phyloP scores from a whole-genome alignment of 2,329 filamentous ascomycete species.

The Ophiostoma novo-ulmi region DNA sequence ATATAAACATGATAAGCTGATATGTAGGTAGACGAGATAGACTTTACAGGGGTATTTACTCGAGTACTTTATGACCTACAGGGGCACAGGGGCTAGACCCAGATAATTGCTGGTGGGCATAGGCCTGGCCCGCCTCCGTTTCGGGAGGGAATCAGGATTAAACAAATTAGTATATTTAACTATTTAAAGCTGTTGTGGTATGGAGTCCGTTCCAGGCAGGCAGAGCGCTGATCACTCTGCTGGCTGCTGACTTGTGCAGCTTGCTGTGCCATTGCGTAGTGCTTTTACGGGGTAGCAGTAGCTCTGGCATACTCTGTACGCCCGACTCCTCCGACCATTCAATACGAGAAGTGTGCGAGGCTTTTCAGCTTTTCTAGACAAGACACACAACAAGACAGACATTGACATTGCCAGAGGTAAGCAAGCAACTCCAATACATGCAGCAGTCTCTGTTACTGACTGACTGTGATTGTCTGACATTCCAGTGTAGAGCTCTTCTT shows the following conservation, averaged over 20 bases:
- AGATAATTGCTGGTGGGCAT: background rate
- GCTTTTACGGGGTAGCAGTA: background rate
- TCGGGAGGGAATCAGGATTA: conserved; percentile 8
- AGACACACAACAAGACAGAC: too few species aligned
- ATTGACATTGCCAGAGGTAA: too few species aligned
- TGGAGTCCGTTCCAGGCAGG: background rate
- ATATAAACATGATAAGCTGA: background rate
- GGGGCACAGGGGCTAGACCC: background rate
- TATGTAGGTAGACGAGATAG: background rate
- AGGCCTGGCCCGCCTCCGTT: conserved; percentile 1
- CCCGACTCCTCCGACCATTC: background rate
- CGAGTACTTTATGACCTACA: too few species aligned
- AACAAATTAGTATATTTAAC: background rate
- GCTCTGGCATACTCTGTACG: background rate
- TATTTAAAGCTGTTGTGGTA: background rate
- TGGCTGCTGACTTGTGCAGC: background rate
- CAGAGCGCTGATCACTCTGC: background rate
- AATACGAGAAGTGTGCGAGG: too few species aligned
- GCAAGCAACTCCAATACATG: too few species aligned
- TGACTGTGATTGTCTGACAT: background rate
- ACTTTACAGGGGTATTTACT: background rate
- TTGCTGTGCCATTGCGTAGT: conserved; percentile 4
- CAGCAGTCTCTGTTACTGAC: background rate
- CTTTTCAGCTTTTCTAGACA: too few species aligned
- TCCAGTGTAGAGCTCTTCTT: background rate